A percentile compares a stretch with the other conserved stretches of the same genome.
These are phyloP conservation scores for Phoma sp. DNA, from an alignment of 2,329 filamentous ascomycete genomes.

Conservation along the genomic window DNA sequence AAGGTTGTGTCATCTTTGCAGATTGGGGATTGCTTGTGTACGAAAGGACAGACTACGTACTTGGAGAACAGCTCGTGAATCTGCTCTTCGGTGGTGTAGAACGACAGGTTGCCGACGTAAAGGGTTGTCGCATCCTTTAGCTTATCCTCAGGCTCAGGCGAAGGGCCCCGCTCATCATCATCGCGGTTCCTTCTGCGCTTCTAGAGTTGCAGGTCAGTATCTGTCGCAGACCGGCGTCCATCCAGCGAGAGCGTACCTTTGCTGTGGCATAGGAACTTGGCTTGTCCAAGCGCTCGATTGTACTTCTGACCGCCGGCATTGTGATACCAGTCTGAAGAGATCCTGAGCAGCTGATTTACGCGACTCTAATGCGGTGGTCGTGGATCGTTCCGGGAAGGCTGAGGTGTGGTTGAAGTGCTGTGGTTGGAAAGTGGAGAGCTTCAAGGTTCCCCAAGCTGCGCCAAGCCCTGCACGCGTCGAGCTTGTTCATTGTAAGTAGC, in stretches of 20 bases:
- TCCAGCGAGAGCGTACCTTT: constrained; percentile 62
- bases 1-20: constrained; percentile 75
- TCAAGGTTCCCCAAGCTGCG: constrained; percentile 17
- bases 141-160: constrained; percentile 73
- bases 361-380: not conserved
- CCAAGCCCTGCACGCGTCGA: constrained; percentile 25
- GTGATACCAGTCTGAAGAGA: not conserved
- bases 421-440: constrained; percentile 15
- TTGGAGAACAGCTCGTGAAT: constrained; percentile 97
- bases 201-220: constrained; percentile 49
- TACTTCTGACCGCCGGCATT: constrained; percentile 63
- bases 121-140: constrained; percentile 89
- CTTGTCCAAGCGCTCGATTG: constrained; percentile 89
- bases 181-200: constrained; percentile 74
- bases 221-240: not conserved
- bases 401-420: constrained; percentile 4
- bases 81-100: constrained; percentile 98
- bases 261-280: constrained; percentile 91
- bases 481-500: constrained; percentile 10
- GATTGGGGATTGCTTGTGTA: constrained; percentile 1
- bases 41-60: constrained; percentile 23
- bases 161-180: constrained; percentile 59
- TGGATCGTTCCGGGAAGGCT: not conserved
- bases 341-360: not conserved
- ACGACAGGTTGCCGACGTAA: constrained; percentile 97